Percentiles rank a stretch among this genome's conserved stretches.
Conservation (phyloP, 495 filamentous ascomycete species). For the Podospora tetraspora region DNA sequence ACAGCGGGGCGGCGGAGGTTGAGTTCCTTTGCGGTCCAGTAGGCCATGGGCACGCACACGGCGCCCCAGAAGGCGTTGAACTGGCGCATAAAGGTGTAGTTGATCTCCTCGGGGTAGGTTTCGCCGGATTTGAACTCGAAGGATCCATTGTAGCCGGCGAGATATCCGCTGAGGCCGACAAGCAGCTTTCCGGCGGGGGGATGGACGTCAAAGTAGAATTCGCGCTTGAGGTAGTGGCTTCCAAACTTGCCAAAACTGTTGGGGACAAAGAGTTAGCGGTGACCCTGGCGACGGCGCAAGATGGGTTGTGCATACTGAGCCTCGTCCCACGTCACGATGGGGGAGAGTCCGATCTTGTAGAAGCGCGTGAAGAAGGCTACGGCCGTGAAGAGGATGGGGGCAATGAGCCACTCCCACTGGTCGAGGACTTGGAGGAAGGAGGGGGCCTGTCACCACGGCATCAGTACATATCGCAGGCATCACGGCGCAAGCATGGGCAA, state of each 20-base stretch:
- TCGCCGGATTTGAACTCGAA: constrained; percentile 99
- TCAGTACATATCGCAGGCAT: constrained; percentile 12
- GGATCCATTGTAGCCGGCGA: constrained; percentile 97
- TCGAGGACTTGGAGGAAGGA: constrained; percentile 61
- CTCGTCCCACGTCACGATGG: constrained; percentile 98
- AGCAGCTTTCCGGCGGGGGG: constrained; percentile 97
- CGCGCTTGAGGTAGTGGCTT: constrained; percentile 95
- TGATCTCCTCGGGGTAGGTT: constrained; percentile 83
- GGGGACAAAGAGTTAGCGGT: constrained; percentile 25
- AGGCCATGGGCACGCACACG: constrained; percentile 87
- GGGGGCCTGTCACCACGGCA: constrained; percentile 32
- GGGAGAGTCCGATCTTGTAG: constrained; percentile 90
- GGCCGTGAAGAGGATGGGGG: constrained; percentile 80
- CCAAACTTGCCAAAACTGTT: constrained; percentile 96
- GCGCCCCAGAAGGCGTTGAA: constrained; percentile 96
- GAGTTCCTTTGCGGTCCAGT: constrained; percentile 87
- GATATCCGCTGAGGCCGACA: constrained; percentile 88
- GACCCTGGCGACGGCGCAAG: constrained; percentile 5
- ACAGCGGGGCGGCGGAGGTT: constrained; percentile 79
- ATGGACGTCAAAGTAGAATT: constrained; percentile 97
- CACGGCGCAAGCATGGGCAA: background rate
- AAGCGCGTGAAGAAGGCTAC: constrained; percentile 90
- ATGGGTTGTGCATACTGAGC: constrained; percentile 66
- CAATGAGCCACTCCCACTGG: constrained; percentile 80
- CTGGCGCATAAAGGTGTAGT: constrained; percentile 97